phyloP scores from a whole-genome alignment of 345 rosid species.

The Heritiera fomes region DNA sequence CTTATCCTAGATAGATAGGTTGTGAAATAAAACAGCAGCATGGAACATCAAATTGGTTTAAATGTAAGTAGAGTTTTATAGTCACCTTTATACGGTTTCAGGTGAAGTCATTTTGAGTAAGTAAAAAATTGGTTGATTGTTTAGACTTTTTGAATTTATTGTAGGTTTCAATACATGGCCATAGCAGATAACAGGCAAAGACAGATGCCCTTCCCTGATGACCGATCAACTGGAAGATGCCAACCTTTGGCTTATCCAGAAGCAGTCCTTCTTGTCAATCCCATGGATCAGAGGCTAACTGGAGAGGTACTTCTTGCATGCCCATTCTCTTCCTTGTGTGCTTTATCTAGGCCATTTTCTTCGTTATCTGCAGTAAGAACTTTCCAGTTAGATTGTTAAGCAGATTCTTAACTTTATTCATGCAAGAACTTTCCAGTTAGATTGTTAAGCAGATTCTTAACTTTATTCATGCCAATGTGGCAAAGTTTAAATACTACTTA shows the following conservation, averaged over 20 bases:
- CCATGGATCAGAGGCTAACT: constrained; percentile 58
- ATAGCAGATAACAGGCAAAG: constrained; percentile 88
- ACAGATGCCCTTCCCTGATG: constrained; percentile 89
- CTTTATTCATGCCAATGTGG: background rate
- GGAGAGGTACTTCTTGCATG: constrained; percentile 61
- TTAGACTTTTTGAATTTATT: constrained; percentile 24
- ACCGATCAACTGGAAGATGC: constrained; percentile 61
- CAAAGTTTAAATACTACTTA: background rate
- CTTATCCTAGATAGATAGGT: background rate
- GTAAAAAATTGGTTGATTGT: constrained; percentile 18
- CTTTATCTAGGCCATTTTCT: background rate
- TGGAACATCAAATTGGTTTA: background rate
- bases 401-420: background rate
- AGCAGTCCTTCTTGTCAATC: constrained; percentile 75
- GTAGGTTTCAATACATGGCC: constrained; percentile 89
- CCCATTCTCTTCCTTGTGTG: constrained; percentile 12
- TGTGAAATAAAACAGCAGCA: background rate
- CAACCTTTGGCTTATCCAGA: constrained; percentile 77
- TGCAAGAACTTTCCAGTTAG: background rate
- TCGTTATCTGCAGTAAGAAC: background rate
- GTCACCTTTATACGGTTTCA: background rate
- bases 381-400: constrained; percentile 4
- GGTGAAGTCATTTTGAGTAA: background rate
- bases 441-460: background rate
- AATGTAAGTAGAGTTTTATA: background rate